These are phyloP conservation scores for Penicillium sclerotiorum DNA, from an alignment of 2,329 filamentous ascomycete genomes.

Conservation along the genomic window DNA sequence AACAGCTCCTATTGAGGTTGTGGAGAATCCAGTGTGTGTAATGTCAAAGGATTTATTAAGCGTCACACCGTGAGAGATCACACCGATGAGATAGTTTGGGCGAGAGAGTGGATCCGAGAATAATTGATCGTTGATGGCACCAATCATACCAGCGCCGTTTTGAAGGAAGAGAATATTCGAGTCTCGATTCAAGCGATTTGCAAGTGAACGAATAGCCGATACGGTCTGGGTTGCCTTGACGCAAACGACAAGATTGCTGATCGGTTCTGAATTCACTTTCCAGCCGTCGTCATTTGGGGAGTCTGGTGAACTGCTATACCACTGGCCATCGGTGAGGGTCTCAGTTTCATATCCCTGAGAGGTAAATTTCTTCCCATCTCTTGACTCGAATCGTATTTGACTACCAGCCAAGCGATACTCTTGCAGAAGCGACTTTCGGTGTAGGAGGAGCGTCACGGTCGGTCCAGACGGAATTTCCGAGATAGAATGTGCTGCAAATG, in stretches of 20 bases:
- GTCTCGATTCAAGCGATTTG: constrained; percentile 60
- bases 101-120: constrained; percentile 65
- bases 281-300: not conserved
- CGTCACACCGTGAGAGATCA: constrained; percentile 59
- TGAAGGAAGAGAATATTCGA: constrained; percentile 74
- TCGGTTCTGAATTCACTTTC: constrained; percentile 42
- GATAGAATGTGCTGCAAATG: constrained; percentile 72
- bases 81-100: constrained; percentile 73
- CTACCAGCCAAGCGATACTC: constrained; percentile 25
- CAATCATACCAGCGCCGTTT: constrained; percentile 75
- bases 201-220: constrained; percentile 61
- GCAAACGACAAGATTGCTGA: constrained; percentile 71
- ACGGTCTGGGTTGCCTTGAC: constrained; percentile 71
- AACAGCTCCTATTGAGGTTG: constrained; percentile 55
- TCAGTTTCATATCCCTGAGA: constrained; percentile 8
- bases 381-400: constrained; percentile 22
- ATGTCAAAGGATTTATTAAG: constrained; percentile 49
- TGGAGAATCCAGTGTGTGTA: constrained; percentile 57
- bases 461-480: constrained; percentile 61
- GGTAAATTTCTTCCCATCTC: not conserved
- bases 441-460: constrained; percentile 74
- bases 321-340: not conserved
- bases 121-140: constrained; percentile 67
- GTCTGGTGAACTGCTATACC: constrained; percentile 1
- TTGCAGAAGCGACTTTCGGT: constrained; percentile 46